Percentiles rank a stretch among this genome's conserved stretches.
Evolutionary conservation across 495 filamentous ascomycete genomes (phyloP).

Genomic region (Penicillium robsamsonii): DNA sequence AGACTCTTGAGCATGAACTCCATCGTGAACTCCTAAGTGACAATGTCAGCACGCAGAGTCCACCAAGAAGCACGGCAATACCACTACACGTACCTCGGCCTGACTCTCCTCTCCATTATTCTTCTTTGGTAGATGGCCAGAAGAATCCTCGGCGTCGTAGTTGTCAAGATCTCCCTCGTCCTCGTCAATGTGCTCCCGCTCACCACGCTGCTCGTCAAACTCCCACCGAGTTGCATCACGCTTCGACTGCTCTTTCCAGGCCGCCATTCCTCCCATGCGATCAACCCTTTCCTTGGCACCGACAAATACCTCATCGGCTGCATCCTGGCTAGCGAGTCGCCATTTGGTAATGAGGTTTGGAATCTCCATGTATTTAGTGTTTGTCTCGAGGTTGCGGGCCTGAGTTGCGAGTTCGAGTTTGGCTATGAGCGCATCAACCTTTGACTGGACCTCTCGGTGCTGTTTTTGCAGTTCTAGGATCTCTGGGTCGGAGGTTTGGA

Average conservation of each 20-base stretch:
- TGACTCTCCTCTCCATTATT: constrained; percentile 23
- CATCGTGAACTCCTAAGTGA: constrained; percentile 61
- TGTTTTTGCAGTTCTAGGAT: constrained; percentile 33
- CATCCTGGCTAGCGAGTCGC: constrained; percentile 45
- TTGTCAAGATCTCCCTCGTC: constrained; percentile 24
- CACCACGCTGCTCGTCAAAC: constrained; percentile 25
- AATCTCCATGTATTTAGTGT: constrained; percentile 48
- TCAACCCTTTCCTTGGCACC: constrained; percentile 42
- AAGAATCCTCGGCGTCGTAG: constrained; percentile 22
- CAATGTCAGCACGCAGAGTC: neutral
- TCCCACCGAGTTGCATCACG: constrained; percentile 36
- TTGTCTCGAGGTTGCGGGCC: constrained; percentile 44
- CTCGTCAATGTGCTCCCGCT: constrained; percentile 26
- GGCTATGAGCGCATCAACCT: constrained; percentile 31
- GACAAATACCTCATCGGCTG: constrained; percentile 52
- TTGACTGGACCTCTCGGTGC: constrained; percentile 33
- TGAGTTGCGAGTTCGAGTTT: constrained; percentile 51
- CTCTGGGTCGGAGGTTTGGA: constrained; percentile 19
- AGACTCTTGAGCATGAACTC: constrained; percentile 67
- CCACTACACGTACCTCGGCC: constrained; percentile 36
- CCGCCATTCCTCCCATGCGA: constrained; percentile 57
- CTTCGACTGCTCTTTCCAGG: constrained; percentile 50
- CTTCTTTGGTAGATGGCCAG: constrained; percentile 22
- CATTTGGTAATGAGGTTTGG: constrained; percentile 48
- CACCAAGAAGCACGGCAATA: neutral